Base-by-base conservation (phyloP, 1,139 yeast genomes). In the Scheffersomyces parashehatae region DNA sequence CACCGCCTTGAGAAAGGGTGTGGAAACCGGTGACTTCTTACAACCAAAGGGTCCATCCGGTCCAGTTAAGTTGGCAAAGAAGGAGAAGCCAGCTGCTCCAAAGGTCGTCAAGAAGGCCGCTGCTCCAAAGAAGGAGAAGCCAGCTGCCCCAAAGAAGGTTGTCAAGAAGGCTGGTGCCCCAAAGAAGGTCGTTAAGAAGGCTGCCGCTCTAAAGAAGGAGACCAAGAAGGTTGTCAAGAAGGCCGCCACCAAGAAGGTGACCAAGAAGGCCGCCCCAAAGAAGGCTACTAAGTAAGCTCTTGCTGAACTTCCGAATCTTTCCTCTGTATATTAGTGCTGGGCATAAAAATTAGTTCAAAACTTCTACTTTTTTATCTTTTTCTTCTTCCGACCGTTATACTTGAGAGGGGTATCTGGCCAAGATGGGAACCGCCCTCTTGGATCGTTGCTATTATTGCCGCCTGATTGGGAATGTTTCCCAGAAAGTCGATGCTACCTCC, bases 41-140 rank as follows among this genome's bases (percentile, higher is more conserved):
- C 96, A 88, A 68, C 96, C 96, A 62, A 89, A 88, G 73, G 97
- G 96, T 47, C 82, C 89, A 14, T 81, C 88, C 28, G 90, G 90
- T 37, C 85, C 89, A 28, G 82, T 84, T 52, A 84, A 84, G 67
- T 66, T 82, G 52, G 75, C 72, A 58, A 81, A 80, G 73, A 65
- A 67, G 56, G 69, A 61, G 39, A 65, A 66, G 51, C 62, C 62
- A 42, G 58, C 59, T 7, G 44, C 48, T 10, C 37, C 50, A 26
- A 62, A 59, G 51, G 55, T 55, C 24, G 40, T 58, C 29, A 60
- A 58, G 46, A 56, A 56, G 48, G 50, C 55, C 28, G 28, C 41
- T 11, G 35, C 82, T 52, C 75, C 72, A 58, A 81, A 80, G 73
- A 65, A 67, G 56, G 69, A 61, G 39, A 65, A 66, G 51, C 62